Percentiles rank a stretch among this genome's conserved stretches.
Evolutionary conservation across 2,329 filamentous ascomycete species (phyloP).

Genomic region (Diaporthe sp.): DNA sequence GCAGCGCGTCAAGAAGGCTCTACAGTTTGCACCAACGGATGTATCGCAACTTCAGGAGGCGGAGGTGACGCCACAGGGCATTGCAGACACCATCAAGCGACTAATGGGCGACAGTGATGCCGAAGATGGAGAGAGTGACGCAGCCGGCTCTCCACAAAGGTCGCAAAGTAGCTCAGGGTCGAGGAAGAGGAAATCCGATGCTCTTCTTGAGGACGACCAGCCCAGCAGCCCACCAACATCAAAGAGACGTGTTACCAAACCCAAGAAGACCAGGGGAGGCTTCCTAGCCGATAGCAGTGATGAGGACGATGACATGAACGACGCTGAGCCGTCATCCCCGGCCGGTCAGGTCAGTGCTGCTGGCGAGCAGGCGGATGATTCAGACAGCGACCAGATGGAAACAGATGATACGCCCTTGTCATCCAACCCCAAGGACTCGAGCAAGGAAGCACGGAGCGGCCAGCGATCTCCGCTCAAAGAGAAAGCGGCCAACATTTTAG

Average conservation of each 20-base stretch:
- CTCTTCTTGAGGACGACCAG: conserved; percentile 46
- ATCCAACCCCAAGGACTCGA: conserved; percentile 30
- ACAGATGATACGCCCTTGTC: conserved; percentile 45
- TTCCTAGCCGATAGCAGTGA: conserved; percentile 45
- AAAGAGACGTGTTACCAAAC: conserved; percentile 43
- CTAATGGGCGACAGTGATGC: conserved; percentile 42
- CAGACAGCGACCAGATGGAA: conserved; percentile 47
- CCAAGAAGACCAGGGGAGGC: conserved; percentile 39
- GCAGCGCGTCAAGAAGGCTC: conserved; percentile 62
- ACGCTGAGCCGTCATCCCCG: conserved; percentile 32
- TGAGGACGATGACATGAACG: conserved; percentile 51
- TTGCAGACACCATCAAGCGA: conserved; percentile 44
- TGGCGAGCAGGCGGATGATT: conserved; percentile 37
- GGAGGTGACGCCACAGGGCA: conserved; percentile 39
- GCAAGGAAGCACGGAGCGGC: not conserved
- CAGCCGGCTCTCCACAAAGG: not conserved
- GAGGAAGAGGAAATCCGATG: conserved; percentile 52
- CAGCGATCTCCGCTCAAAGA: conserved; percentile 35
- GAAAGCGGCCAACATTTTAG: conserved; percentile 15
- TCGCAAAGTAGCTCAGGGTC: conserved; percentile 16
- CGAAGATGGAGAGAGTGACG: conserved; percentile 38
- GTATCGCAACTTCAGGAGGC: conserved; percentile 38
- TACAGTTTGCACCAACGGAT: conserved; percentile 43
- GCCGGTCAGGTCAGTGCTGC: not conserved
- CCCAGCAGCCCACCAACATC: conserved; percentile 42